A percentile compares a stretch with the other conserved stretches of the same genome.
Evolutionary conservation across 495 filamentous ascomycete genomes (phyloP).

Genomic region (Xylaria grammica): DNA sequence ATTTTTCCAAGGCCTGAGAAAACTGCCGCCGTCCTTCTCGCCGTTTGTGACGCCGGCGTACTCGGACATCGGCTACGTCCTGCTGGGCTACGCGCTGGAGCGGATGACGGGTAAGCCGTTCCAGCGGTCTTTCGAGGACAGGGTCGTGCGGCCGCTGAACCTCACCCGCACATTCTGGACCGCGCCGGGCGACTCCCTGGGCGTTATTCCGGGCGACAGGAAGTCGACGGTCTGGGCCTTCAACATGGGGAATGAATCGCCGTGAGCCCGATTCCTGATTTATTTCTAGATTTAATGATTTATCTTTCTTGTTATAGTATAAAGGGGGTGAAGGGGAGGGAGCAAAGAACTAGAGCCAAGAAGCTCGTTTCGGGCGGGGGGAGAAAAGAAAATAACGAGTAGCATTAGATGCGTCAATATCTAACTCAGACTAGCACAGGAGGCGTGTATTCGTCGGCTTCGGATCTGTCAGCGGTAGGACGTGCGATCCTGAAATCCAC

Average conservation of each 20-base stretch:
- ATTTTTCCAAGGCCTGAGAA: slow-evolving; percentile 40
- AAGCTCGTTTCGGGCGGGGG: too few relatives aligned
- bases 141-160: slow-evolving; percentile 47
- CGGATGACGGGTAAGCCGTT: slow-evolving; percentile 43
- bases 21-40: slow-evolving; percentile 43
- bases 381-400: too few relatives aligned
- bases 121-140: slow-evolving; percentile 44
- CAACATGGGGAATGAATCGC: slow-evolving; percentile 40
- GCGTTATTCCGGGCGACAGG: slow-evolving; percentile 42
- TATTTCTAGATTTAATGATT: too few relatives aligned
- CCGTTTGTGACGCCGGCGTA: slow-evolving; percentile 45
- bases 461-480: slow-evolving; percentile 57
- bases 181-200: slow-evolving; percentile 37
- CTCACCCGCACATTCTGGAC: slow-evolving; percentile 48
- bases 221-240: slow-evolving; percentile 38
- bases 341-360: too few relatives aligned
- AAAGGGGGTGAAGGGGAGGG: too few relatives aligned
- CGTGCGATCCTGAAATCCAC: slow-evolving; percentile 58
- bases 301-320: too few relatives aligned
- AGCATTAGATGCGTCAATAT: not conserved
- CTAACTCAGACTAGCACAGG: slow-evolving; percentile 48
- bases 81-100: slow-evolving; percentile 46
- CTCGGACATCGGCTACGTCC: slow-evolving; percentile 45
- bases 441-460: slow-evolving; percentile 59
- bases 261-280: slow-evolving; percentile 29